Evolutionary conservation across 176 grass and related monocot species (phyloP).

Genomic region (Cenchrus americanus): DNA sequence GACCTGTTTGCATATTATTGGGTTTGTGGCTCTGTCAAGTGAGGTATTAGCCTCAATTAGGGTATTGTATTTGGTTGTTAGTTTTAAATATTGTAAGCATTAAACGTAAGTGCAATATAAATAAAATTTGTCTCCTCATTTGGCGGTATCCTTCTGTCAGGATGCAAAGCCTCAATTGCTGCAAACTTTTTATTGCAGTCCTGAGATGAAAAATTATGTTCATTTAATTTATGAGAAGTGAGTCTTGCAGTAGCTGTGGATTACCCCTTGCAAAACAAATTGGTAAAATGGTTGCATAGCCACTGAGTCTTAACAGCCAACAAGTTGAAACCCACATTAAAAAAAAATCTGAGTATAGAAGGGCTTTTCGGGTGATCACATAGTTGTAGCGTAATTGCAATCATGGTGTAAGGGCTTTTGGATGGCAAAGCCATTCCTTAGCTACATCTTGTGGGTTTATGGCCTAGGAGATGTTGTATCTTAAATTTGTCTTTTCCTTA

Average conservation of each 20-base stretch:
- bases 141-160: too few relatives aligned
- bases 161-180: too few relatives aligned
- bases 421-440: too few relatives aligned
- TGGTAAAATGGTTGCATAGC: background rate
- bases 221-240: background rate
- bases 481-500: too few relatives aligned
- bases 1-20: background rate
- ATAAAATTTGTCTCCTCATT: background rate
- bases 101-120: background rate
- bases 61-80: background rate
- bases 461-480: too few relatives aligned
- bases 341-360: too few relatives aligned
- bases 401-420: too few relatives aligned
- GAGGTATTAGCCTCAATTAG: background rate
- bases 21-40: background rate
- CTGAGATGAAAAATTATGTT: background rate
- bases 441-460: too few relatives aligned
- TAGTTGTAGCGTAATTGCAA: too few relatives aligned
- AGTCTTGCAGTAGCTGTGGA: background rate
- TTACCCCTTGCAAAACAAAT: background rate
- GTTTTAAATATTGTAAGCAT: background rate
- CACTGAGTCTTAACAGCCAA: background rate
- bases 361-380: too few relatives aligned
- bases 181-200: background rate
- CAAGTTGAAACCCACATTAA: too few relatives aligned